Conservation (phyloP, 192 early-diverging fungal genomes). For the Coemansia sp. region DNA sequence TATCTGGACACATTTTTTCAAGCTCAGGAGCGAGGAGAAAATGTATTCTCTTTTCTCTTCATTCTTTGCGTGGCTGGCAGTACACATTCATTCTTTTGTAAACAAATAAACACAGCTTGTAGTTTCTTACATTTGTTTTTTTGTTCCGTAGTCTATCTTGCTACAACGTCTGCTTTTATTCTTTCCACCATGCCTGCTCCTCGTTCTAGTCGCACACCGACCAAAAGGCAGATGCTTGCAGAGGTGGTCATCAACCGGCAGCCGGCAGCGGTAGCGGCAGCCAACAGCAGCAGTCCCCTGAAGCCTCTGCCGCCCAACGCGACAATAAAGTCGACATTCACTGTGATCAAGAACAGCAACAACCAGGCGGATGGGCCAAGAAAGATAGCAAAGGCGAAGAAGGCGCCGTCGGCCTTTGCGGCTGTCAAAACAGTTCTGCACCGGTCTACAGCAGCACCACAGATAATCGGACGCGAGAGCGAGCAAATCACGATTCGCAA, state of each 20-base stretch:
- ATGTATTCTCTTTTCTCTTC: background rate
- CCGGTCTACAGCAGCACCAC: slow-evolving; percentile 47
- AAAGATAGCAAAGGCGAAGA: slow-evolving; percentile 12
- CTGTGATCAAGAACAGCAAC: slow-evolving; percentile 34
- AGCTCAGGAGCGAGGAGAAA: background rate
- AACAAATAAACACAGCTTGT: slow-evolving; percentile 10
- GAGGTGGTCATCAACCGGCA: slow-evolving; percentile 35
- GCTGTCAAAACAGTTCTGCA: slow-evolving; percentile 39
- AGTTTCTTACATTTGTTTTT: background rate
- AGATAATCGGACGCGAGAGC: slow-evolving; percentile 46
- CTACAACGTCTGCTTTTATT: background rate
- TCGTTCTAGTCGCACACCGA: slow-evolving; percentile 23
- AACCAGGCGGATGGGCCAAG: background rate
- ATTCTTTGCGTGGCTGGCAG: background rate
- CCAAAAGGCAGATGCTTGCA: slow-evolving; percentile 29
- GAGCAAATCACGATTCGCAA: slow-evolving; percentile 38
- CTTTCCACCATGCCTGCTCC: slow-evolving; percentile 36
- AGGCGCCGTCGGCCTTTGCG: slow-evolving; percentile 22
- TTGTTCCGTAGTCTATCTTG: background rate
- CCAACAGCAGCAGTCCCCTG: background rate
- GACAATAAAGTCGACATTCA: slow-evolving; percentile 33
- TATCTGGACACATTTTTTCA: background rate
- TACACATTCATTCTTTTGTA: slow-evolving; percentile 6
- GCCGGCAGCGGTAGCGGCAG: slow-evolving; percentile 3
- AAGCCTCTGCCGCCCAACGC: slow-evolving; percentile 13